Evolutionary conservation across 441 rosid species (phyloP).

Genomic region (Eutrema salsugineum): DNA sequence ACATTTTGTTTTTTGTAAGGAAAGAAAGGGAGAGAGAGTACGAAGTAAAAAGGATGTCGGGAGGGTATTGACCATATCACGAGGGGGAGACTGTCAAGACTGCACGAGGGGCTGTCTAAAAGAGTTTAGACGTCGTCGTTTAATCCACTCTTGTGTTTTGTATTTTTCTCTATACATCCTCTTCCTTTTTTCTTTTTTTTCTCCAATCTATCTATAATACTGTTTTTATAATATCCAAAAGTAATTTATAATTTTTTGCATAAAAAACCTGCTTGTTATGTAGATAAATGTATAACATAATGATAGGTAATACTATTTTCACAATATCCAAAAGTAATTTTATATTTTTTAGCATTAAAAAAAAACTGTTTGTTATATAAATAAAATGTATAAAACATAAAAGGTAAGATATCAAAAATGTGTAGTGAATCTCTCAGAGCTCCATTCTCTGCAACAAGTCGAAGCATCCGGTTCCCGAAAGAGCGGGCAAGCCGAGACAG

Average conservation of each 20-base stretch:
- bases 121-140: slow-evolving; percentile 15
- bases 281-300: no score
- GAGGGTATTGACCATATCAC: slow-evolving; percentile 21
- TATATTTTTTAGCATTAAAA: no score
- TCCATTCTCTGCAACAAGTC: slow-evolving; percentile 80
- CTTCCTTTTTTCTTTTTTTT: neutral
- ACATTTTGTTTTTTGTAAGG: neutral
- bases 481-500: slow-evolving; percentile 90
- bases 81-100: slow-evolving; percentile 20
- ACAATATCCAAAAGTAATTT: no score
- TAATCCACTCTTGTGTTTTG: slow-evolving; percentile 21
- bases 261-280: no score
- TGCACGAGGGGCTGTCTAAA: slow-evolving; percentile 28
- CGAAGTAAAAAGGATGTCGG: slow-evolving; percentile 27
- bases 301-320: no score
- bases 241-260: no score
- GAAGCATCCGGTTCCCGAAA: slow-evolving; percentile 91
- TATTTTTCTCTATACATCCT: neutral
- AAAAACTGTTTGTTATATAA: no score
- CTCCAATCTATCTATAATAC: no score
- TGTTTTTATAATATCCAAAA: no score
- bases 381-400: no score
- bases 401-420: no score
- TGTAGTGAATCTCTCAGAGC: slow-evolving; percentile 31
- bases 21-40: neutral